Conservation (phyloP, 768 basidiomycete species). For the Leccinum rimulosum region DNA sequence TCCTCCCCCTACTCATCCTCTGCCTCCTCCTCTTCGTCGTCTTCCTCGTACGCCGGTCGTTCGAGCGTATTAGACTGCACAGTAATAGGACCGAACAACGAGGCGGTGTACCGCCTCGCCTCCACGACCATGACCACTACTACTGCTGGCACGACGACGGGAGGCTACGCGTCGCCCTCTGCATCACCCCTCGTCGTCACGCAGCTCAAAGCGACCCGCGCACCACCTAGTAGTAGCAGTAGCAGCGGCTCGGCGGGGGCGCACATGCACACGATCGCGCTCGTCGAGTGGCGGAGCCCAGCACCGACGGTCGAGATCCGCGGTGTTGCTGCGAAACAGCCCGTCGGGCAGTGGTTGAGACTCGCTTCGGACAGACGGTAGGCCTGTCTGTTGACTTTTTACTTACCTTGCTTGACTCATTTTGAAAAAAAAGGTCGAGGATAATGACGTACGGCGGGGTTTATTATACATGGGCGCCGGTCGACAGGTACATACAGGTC, state of each 20-base stretch:
- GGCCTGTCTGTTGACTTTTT: background rate
- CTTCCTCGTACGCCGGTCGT: background rate
- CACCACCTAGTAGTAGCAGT: constrained; percentile 15
- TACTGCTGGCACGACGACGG: background rate
- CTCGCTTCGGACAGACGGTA: constrained; percentile 48
- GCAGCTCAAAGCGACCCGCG: constrained; percentile 39
- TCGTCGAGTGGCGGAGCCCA: constrained; percentile 55
- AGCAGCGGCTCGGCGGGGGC: background rate
- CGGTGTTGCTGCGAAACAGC: constrained; percentile 47
- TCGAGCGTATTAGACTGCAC: constrained; percentile 26
- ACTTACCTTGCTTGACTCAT: background rate
- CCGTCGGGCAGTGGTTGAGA: constrained; percentile 51
- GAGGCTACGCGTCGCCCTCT: background rate
- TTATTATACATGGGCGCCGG: constrained; percentile 55
- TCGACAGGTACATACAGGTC: constrained; percentile 47
- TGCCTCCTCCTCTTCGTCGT: background rate
- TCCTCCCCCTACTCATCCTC: background rate
- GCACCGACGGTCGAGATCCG: constrained; percentile 52
- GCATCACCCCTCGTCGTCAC: background rate
- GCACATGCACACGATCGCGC: constrained; percentile 39
- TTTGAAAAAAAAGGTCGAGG: constrained; percentile 34
- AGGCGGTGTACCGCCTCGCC: constrained; percentile 44
- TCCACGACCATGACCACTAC: constrained; percentile 35
- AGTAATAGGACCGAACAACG: constrained; percentile 49
- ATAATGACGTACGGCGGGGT: constrained; percentile 50